Conservation (phyloP, 345 rosid genomes). For the Pugionium dolabratum region DNA sequence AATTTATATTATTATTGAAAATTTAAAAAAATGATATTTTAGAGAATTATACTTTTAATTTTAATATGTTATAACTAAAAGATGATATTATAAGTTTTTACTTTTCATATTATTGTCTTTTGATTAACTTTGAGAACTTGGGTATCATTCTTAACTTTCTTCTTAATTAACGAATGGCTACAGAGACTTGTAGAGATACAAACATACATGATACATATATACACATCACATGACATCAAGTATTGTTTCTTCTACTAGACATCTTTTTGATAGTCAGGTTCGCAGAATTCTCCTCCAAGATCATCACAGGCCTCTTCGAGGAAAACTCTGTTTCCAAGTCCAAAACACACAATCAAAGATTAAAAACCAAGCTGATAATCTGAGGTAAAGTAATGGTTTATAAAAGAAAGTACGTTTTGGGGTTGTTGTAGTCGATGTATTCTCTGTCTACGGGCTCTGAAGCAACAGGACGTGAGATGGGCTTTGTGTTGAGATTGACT, state of each 20-base stretch:
- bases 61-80: no score
- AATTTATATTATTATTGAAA: no score
- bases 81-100: no score
- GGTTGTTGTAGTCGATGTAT: slow-evolving; percentile 59
- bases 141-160: not conserved
- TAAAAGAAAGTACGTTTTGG: slow-evolving; percentile 55
- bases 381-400: not conserved
- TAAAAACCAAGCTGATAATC: not conserved
- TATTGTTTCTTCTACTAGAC: slow-evolving; percentile 35
- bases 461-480: slow-evolving; percentile 29
- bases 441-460: slow-evolving; percentile 69
- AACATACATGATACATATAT: slow-evolving; percentile 28
- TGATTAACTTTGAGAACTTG: slow-evolving; percentile 5
- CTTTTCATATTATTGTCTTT: no score
- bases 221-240: slow-evolving; percentile 16
- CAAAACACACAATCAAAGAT: slow-evolving; percentile 22
- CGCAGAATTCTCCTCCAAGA: slow-evolving; percentile 94
- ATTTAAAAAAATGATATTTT: no score
- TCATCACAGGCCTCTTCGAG: slow-evolving; percentile 83
- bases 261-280: slow-evolving; percentile 55
- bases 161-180: not conserved
- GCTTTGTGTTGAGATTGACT: slow-evolving; percentile 55
- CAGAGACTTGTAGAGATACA: slow-evolving; percentile 23
- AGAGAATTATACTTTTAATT: no score
- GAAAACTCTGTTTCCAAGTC: slow-evolving; percentile 57